These are phyloP conservation scores for Tephrocybe rancida DNA, from an alignment of 768 basidiomycete species.

Conservation along the genomic window DNA sequence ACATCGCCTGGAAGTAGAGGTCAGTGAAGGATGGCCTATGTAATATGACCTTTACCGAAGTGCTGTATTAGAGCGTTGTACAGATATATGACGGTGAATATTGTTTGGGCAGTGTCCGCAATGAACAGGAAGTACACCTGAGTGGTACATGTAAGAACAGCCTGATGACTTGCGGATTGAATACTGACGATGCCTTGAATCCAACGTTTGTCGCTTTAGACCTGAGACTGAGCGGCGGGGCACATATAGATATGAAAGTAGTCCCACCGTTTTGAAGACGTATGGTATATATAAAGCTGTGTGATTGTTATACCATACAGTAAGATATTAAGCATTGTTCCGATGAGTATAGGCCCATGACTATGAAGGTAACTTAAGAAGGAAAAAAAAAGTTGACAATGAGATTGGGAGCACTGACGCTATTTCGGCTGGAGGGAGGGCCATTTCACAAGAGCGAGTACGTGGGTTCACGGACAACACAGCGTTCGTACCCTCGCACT, in stretches of 20 bases:
- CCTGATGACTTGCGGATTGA: neutral
- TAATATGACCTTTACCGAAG: constrained; percentile 40
- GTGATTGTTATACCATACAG: constrained; percentile 53
- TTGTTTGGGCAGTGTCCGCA: constrained; percentile 49
- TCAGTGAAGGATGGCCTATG: neutral
- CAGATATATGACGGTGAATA: constrained; percentile 45
- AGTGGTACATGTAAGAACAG: neutral
- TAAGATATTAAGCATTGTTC: constrained; percentile 46
- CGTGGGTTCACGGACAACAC: neutral
- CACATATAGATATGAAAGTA: neutral
- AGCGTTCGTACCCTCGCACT: neutral
- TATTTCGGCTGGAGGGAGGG: constrained; percentile 30
- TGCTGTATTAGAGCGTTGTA: constrained; percentile 48
- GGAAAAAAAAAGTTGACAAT: neutral
- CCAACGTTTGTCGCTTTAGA: constrained; percentile 42
- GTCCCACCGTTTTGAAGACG: constrained; percentile 36
- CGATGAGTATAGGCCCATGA: constrained; percentile 52
- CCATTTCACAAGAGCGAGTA: neutral
- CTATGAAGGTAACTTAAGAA: constrained; percentile 26
- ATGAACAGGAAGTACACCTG: constrained; percentile 46
- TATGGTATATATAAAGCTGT: constrained; percentile 45
- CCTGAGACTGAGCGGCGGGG: neutral
- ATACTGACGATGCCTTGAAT: constrained; percentile 46
- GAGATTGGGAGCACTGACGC: constrained; percentile 27
- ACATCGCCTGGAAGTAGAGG: neutral